Percentiles rank a stretch among this genome's conserved stretches.
Evolutionary conservation across 2,329 filamentous ascomycete genomes (phyloP).

Genomic region (Talaromyces sp.): DNA sequence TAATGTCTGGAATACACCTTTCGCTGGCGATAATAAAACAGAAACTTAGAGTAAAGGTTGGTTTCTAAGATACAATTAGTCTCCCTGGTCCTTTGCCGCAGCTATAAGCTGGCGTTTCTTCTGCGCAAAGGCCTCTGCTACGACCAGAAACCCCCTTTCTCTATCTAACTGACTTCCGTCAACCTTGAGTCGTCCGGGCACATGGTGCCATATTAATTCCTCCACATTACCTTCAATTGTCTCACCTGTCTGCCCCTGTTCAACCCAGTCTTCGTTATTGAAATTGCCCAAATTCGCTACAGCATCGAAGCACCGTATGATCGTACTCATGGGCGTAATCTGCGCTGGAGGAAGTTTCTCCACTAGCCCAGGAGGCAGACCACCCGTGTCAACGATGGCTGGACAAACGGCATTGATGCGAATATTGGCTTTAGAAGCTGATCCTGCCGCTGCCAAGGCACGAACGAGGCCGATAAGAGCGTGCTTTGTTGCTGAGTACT

Average conservation of each 20-base stretch:
- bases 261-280: not conserved
- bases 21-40: no score
- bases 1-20: no score
- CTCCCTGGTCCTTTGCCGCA: not conserved
- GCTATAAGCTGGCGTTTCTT: not conserved
- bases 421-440: not conserved
- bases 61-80: no score
- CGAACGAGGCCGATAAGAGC: not conserved
- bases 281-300: not conserved
- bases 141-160: not conserved
- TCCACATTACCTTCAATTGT: not conserved
- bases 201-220: not conserved
- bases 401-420: not conserved
- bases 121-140: not conserved
- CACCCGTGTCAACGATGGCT: not conserved
- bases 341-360: not conserved
- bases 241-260: not conserved
- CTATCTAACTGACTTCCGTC: not conserved
- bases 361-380: not conserved
- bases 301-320: not conserved
- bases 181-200: not conserved
- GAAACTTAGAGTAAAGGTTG: no score
- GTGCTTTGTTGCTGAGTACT: not conserved
- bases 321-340: not conserved
- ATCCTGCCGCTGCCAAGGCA: not conserved